Evolutionary conservation across 2,329 filamentous ascomycete genomes (phyloP), one percentile per base, ranked within the genome.

Genomic region (Ceratocystis eucalypticola): DNA sequence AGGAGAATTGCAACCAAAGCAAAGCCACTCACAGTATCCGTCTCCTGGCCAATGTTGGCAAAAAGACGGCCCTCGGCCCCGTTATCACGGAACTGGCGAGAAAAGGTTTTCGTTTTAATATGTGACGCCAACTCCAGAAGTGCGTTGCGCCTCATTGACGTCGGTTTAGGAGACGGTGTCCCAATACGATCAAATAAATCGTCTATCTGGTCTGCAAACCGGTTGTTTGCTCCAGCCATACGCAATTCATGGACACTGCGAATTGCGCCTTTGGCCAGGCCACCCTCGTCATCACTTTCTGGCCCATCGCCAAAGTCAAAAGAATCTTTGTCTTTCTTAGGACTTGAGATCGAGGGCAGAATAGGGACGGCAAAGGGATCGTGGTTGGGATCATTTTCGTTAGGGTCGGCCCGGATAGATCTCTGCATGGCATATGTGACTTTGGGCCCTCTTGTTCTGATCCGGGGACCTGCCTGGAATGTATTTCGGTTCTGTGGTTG

Each of bases 31-130:
- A 88, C 76, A 25, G 80, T 70, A 72, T 91, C 88, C 1, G 79
- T 75, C 71, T 87, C 83, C 62, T 79, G 77, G 0, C 79, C 80
- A 8, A 88, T 78, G 53, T 83, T 81, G 57, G 82, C 79, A 64
- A 91, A 82, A 17, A 96, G 78, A 37, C 82, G 82, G 65, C 85
- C 81, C 69, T 90, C 88, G 66, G 88, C 84, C 5, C 85, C 84
- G 70, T 90, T 86, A 69, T 91, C 86, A 22, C 88, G 80, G 71
- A 96, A 91, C 69, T 88, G 86, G 20, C 80, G 79, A 33, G 84
- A 77, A 70, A 89, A 91, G 0, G 78, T 78, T 71, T 85, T 85
- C 62, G 86, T 78, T 62, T 81, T 80, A 53, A 87, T 77, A 70
- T 84, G 85, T 57, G 80, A 78, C 1, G 80, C 80, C 53, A 88